phyloP scores from a whole-genome alignment of 306 rosid genomes.

The Echinosophora koreensis region DNA sequence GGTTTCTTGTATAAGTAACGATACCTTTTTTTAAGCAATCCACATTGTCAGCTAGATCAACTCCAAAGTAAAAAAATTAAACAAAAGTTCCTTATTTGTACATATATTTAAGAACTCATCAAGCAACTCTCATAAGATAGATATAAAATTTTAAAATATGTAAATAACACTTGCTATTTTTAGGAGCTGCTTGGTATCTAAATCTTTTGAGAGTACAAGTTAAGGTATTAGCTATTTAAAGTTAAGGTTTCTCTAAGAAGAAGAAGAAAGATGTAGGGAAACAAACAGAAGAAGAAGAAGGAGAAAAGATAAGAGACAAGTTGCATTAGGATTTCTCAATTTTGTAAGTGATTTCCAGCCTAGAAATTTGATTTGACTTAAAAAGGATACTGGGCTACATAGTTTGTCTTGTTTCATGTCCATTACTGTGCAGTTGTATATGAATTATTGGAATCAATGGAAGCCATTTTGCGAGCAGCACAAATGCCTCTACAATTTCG shows the following conservation, averaged over 20 bases:
- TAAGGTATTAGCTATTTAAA: background rate
- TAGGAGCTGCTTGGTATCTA: background rate
- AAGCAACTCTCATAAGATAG: no score
- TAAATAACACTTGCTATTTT: background rate
- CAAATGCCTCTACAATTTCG: background rate
- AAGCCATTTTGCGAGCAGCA: background rate
- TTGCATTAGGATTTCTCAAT: background rate
- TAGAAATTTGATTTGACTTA: conserved; percentile 17
- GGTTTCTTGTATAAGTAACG: no score
- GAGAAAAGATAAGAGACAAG: conserved; percentile 31
- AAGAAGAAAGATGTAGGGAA: conserved; percentile 2
- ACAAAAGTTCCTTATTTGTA: no score
- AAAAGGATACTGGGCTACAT: background rate
- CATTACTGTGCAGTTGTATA: background rate
- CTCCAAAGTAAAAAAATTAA: no score
- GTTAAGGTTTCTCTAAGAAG: background rate
- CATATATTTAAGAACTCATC: no score
- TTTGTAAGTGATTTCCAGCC: conserved; percentile 41
- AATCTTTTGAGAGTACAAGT: background rate
- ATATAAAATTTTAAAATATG: no score
- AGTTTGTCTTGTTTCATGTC: conserved; percentile 41
- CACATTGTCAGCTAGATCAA: no score
- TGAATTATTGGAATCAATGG: background rate
- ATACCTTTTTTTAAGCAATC: no score
- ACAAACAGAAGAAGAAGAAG: background rate